Conservation (phyloP, 352 stramenopile genomes). For the Phytophthora cryptogea region DNA sequence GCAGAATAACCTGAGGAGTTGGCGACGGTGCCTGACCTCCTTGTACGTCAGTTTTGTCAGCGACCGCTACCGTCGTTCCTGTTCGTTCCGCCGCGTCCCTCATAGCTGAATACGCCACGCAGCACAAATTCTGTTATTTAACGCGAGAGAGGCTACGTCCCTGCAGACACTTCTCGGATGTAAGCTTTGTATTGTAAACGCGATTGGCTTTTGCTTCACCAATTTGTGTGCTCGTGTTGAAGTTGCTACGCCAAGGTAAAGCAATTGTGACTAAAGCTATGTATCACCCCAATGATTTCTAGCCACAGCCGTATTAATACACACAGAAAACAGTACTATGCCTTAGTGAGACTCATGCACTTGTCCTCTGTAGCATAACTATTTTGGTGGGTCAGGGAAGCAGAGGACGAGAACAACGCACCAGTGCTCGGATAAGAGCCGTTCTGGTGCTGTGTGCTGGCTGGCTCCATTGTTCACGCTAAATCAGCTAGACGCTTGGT, state of each 20-base stretch:
- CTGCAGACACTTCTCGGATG: constrained; percentile 3
- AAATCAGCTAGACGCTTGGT: neutral
- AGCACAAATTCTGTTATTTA: constrained; percentile 35
- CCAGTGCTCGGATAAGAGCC: constrained; percentile 8
- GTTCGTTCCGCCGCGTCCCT: constrained; percentile 12
- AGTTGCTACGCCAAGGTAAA: neutral
- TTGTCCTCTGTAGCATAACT: neutral
- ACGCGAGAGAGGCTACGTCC: constrained; percentile 23
- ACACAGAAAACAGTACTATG: neutral
- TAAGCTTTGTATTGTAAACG: constrained; percentile 31
- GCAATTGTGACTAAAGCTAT: neutral
- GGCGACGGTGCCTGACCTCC: neutral
- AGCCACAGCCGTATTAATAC: neutral
- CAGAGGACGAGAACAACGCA: constrained; percentile 13
- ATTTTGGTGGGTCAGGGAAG: constrained; percentile 11
- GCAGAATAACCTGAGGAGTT: constrained; percentile 25
- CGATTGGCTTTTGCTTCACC: constrained; percentile 8
- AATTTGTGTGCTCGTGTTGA: neutral
- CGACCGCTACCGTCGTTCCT: constrained; percentile 2
- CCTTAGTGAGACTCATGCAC: neutral
- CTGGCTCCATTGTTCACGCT: neutral
- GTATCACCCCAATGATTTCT: neutral
- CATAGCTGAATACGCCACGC: constrained; percentile 13
- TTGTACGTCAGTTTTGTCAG: constrained; percentile 16
- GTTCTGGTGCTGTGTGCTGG: constrained; percentile 9